Percentiles rank a stretch among this genome's conserved stretches.
These are phyloP conservation scores for Heterobasidion parviporum DNA, from an alignment of 1,284 basidiomycete species.

Conservation along the genomic window DNA sequence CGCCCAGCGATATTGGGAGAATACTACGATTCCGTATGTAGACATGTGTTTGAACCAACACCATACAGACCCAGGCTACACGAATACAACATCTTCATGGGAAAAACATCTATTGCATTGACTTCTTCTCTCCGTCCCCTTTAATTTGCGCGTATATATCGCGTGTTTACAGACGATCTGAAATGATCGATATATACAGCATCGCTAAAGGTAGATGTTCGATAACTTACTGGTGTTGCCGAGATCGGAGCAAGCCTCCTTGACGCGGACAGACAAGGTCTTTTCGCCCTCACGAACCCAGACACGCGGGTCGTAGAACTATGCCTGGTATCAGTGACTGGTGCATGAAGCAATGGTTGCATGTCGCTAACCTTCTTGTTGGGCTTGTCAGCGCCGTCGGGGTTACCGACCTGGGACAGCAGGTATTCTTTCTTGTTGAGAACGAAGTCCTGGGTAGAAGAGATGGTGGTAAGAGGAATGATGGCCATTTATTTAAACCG, in stretches of 20 bases:
- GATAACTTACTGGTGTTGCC: conserved; percentile 45
- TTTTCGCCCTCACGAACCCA: conserved; percentile 99
- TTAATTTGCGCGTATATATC: neutral
- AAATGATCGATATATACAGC: neutral
- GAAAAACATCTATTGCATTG: neutral
- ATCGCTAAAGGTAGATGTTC: neutral
- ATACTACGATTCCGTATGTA: conserved; percentile 7
- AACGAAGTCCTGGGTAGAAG: conserved; percentile 63
- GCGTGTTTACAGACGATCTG: neutral
- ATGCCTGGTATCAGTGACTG: conserved; percentile 1
- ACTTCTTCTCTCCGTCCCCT: neutral
- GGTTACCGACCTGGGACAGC: conserved; percentile 86
- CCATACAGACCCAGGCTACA: neutral
- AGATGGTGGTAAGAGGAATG: neutral
- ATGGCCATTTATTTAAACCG: neutral
- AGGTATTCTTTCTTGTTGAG: conserved; percentile 81
- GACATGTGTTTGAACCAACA: neutral
- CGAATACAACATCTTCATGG: neutral
- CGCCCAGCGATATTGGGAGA: too few relatives aligned
- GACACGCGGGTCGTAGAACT: conserved; percentile 91
- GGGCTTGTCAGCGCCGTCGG: conserved; percentile 88
- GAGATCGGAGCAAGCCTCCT: conserved; percentile 87
- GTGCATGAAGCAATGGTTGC: neutral
- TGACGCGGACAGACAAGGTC: conserved; percentile 83
- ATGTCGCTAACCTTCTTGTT: conserved; percentile 80